Evolutionary conservation across 768 basidiomycete genomes (phyloP).

Genomic region (Mrakia blollopis): DNA sequence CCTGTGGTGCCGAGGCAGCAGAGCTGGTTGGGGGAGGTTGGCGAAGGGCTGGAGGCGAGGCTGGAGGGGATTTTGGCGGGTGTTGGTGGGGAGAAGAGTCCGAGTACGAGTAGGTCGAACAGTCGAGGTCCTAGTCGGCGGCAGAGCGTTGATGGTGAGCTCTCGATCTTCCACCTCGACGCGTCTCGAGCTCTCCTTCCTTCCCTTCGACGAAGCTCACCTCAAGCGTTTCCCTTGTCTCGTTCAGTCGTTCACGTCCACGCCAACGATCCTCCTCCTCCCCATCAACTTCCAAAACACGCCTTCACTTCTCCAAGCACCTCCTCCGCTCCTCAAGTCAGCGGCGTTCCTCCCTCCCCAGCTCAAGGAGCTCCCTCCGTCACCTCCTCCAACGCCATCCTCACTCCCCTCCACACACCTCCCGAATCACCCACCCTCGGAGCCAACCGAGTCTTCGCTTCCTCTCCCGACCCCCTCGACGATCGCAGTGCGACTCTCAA

Average conservation of each 20-base stretch:
- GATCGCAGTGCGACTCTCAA: neutral
- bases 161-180: neutral
- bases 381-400: neutral
- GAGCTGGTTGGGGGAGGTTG: slow-evolving; percentile 20
- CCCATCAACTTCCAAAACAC: neutral
- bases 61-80: slow-evolving; percentile 15
- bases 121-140: slow-evolving; percentile 37
- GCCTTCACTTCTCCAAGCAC: neutral
- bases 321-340: neutral
- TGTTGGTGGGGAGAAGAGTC: slow-evolving; percentile 1
- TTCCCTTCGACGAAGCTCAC: no score
- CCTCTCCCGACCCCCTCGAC: neutral
- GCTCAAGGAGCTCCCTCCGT: neutral
- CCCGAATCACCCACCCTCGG: slow-evolving; percentile 3
- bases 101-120: slow-evolving; percentile 30
- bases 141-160: slow-evolving; percentile 35
- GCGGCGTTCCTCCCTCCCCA: neutral
- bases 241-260: neutral
- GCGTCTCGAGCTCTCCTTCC: neutral
- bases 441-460: neutral
- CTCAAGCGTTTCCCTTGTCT: no score
- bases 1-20: slow-evolving; percentile 29
- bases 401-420: slow-evolving; percentile 13
- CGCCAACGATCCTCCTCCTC: neutral
- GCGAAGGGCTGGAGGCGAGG: slow-evolving; percentile 14